A percentile compares a stretch with the other conserved stretches of the same genome.
phyloP scores from a whole-genome alignment of 2,329 filamentous ascomycete species.

The Trichoderma breve region DNA sequence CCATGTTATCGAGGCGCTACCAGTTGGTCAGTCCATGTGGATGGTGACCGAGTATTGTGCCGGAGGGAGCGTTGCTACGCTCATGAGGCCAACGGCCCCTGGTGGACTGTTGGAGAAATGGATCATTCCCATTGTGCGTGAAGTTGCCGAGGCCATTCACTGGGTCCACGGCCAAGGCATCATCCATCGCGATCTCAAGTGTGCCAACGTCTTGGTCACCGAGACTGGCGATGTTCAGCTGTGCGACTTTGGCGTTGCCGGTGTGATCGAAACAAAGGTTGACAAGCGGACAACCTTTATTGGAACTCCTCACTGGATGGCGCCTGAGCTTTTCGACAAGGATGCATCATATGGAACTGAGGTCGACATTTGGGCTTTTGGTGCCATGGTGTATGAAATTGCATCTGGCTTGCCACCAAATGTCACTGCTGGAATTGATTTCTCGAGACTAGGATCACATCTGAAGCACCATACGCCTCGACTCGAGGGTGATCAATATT shows the following conservation, averaged over 20 bases:
- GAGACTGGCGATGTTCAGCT: conserved; percentile 76
- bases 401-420: conserved; percentile 75
- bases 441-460: conserved; percentile 53
- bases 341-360: conserved; percentile 66
- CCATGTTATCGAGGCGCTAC: conserved; percentile 73
- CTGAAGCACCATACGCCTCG: conserved; percentile 63
- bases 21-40: conserved; percentile 79
- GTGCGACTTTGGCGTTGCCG: conserved; percentile 82
- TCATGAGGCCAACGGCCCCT: conserved; percentile 65
- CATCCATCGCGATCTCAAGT: conserved; percentile 71
- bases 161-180: conserved; percentile 69
- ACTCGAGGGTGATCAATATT: conserved; percentile 70
- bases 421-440: conserved; percentile 50
- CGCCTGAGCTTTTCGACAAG: conserved; percentile 70
- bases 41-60: conserved; percentile 85
- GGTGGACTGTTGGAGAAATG: conserved; percentile 67
- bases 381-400: conserved; percentile 77
- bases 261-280: conserved; percentile 70
- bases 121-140: conserved; percentile 65
- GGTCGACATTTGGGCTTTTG: conserved; percentile 83
- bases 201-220: conserved; percentile 76
- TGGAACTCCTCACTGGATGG: conserved; percentile 85
- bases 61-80: conserved; percentile 75
- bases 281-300: conserved; percentile 79
- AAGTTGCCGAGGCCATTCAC: conserved; percentile 63